phyloP scores from a whole-genome alignment of 495 filamentous ascomycete species.

The Usnea hakonensis region DNA sequence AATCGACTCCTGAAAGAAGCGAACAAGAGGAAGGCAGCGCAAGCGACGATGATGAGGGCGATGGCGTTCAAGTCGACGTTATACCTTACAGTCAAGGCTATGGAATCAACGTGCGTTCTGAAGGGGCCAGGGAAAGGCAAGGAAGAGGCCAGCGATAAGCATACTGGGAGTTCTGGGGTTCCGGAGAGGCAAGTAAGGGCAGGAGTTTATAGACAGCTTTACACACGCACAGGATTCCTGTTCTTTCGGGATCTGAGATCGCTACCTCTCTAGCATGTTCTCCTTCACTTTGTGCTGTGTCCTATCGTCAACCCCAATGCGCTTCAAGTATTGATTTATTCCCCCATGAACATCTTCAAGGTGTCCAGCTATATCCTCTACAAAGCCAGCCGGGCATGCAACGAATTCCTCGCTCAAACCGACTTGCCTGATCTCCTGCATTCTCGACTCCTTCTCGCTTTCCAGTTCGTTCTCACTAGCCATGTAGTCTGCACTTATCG shows the following conservation, averaged over 20 bases:
- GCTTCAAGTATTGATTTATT: constrained; percentile 51
- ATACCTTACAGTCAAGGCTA: constrained; percentile 16
- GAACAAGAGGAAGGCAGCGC: constrained; percentile 22
- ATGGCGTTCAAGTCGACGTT: constrained; percentile 32
- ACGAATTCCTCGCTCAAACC: constrained; percentile 65
- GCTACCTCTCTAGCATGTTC: constrained; percentile 6
- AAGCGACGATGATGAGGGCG: constrained; percentile 26
- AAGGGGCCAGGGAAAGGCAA: constrained; percentile 4
- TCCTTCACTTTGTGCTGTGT: constrained; percentile 32
- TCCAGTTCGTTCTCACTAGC: constrained; percentile 53
- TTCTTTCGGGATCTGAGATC: neutral
- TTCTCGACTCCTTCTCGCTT: constrained; percentile 51
- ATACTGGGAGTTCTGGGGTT: constrained; percentile 5
- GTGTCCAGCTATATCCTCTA: constrained; percentile 40
- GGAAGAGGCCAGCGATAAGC: constrained; percentile 11
- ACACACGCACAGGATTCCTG: neutral
- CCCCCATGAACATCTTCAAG: constrained; percentile 53
- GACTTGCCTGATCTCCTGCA: constrained; percentile 59
- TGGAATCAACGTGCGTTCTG: constrained; percentile 11
- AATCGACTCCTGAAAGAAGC: constrained; percentile 22
- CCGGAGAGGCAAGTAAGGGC: neutral
- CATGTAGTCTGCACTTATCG: constrained; percentile 60
- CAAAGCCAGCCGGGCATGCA: constrained; percentile 50
- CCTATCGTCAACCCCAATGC: constrained; percentile 45
- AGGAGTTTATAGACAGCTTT: neutral